A percentile compares a stretch with the other conserved stretches of the same genome.
Evolutionary conservation across 306 rosid genomes (phyloP).

Genomic region (Prunus kanzakura): DNA sequence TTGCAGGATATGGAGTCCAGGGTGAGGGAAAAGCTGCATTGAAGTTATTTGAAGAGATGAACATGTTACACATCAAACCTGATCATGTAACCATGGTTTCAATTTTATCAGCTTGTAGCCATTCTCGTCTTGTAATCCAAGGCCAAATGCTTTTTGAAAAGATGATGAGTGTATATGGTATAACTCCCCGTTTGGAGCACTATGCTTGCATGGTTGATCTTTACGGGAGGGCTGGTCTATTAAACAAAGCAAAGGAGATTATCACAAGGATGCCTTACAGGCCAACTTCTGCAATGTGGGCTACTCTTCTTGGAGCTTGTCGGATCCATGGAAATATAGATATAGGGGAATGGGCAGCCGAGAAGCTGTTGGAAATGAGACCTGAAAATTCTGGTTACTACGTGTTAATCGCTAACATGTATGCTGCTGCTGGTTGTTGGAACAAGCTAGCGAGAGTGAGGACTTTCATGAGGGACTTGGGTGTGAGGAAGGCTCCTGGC

Average conservation of each 20-base stretch:
- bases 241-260: slow-evolving; percentile 55
- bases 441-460: slow-evolving; percentile 61
- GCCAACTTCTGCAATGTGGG: slow-evolving; percentile 97
- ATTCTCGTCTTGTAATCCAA: slow-evolving; percentile 64
- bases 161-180: slow-evolving; percentile 51
- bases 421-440: slow-evolving; percentile 84
- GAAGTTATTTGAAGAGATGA: slow-evolving; percentile 77
- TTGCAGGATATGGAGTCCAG: slow-evolving; percentile 74
- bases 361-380: slow-evolving; percentile 69
- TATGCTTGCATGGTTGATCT: slow-evolving; percentile 84
- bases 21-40: slow-evolving; percentile 74
- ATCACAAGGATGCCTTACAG: slow-evolving; percentile 69
- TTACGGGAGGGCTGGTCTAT: slow-evolving; percentile 82
- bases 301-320: slow-evolving; percentile 78
- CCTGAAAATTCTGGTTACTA: slow-evolving; percentile 75
- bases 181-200: slow-evolving; percentile 67
- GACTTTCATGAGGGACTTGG: slow-evolving; percentile 75
- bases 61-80: slow-evolving; percentile 48
- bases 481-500: slow-evolving; percentile 77
- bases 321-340: slow-evolving; percentile 56
- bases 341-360: slow-evolving; percentile 88
- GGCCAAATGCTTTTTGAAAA: slow-evolving; percentile 54
- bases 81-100: slow-evolving; percentile 84
- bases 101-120: slow-evolving; percentile 81
- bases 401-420: slow-evolving; percentile 86